Evolutionary conservation across 768 basidiomycete species (phyloP).

Genomic region (Leccinum disarticulatum): DNA sequence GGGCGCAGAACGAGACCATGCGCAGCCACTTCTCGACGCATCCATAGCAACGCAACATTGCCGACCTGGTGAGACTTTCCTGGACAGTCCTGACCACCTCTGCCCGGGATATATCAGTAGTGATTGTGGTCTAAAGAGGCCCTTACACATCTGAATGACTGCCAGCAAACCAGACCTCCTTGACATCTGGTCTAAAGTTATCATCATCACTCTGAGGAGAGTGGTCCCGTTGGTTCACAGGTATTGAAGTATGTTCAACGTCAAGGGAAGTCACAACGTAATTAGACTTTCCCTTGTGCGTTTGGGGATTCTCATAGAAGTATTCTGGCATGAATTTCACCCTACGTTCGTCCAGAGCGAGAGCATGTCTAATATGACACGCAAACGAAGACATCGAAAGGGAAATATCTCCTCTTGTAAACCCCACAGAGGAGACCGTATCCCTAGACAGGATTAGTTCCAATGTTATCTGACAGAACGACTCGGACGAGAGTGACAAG

Average conservation of each 20-base stretch:
- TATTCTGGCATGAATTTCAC: background rate
- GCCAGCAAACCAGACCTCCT: background rate
- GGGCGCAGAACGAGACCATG: background rate
- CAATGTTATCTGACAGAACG: background rate
- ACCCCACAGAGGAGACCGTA: background rate
- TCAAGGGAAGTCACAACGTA: background rate
- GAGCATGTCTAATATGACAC: background rate
- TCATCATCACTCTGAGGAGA: background rate
- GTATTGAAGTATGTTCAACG: background rate
- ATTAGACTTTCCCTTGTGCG: background rate
- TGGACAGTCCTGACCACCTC: background rate
- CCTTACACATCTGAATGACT: background rate
- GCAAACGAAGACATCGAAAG: background rate
- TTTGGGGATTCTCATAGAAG: background rate
- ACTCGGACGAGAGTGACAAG: background rate
- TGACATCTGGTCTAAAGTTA: background rate
- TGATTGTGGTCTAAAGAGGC: background rate
- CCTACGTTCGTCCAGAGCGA: background rate
- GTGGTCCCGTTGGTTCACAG: background rate
- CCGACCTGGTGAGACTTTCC: background rate
- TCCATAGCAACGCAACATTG: background rate
- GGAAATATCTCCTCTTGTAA: background rate
- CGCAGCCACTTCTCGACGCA: background rate
- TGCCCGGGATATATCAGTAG: background rate
- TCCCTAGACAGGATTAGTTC: background rate